A percentile compares a stretch with the other conserved stretches of the same genome.
Evolutionary conservation across 495 filamentous ascomycete species (phyloP).

Genomic region (Thermochaetoides thermophila): DNA sequence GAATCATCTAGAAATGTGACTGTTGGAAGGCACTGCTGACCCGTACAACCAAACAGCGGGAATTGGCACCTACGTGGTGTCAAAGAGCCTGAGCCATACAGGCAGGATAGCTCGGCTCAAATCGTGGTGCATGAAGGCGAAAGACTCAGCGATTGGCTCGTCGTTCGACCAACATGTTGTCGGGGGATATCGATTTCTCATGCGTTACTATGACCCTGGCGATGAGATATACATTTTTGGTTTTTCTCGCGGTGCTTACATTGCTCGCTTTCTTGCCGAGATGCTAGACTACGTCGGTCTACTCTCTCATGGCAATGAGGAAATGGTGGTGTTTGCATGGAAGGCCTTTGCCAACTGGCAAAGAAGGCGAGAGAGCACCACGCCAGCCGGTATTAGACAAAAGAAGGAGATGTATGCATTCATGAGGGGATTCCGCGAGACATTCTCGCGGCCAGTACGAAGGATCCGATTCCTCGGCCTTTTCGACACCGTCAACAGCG

Average conservation of each 20-base stretch:
- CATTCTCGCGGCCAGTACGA: slow-evolving; percentile 63
- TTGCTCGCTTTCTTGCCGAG: slow-evolving; percentile 70
- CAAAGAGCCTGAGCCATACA: slow-evolving; percentile 51
- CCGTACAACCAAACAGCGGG: slow-evolving; percentile 42
- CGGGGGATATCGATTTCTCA: slow-evolving; percentile 75
- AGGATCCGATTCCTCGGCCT: slow-evolving; percentile 57
- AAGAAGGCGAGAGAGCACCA: slow-evolving; percentile 42
- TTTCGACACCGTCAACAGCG: slow-evolving; percentile 70
- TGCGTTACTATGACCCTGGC: slow-evolving; percentile 68
- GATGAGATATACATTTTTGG: slow-evolving; percentile 77
- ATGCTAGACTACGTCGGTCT: slow-evolving; percentile 79
- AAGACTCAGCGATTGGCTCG: slow-evolving; percentile 71
- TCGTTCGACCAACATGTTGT: slow-evolving; percentile 76
- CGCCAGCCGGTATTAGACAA: slow-evolving; percentile 40
- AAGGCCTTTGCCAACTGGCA: slow-evolving; percentile 83
- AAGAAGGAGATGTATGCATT: slow-evolving; percentile 54
- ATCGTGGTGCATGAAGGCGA: slow-evolving; percentile 68
- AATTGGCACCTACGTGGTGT: slow-evolving; percentile 73
- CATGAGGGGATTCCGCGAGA: slow-evolving; percentile 74
- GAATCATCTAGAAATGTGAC: neutral
- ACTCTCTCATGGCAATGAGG: slow-evolving; percentile 71
- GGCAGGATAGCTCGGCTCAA: slow-evolving; percentile 46
- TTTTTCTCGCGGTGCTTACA: slow-evolving; percentile 78
- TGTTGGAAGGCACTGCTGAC: too few relatives aligned
- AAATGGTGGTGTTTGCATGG: slow-evolving; percentile 74